phyloP scores from a whole-genome alignment of 1,284 basidiomycete species.

The Puccinia novopanici region DNA sequence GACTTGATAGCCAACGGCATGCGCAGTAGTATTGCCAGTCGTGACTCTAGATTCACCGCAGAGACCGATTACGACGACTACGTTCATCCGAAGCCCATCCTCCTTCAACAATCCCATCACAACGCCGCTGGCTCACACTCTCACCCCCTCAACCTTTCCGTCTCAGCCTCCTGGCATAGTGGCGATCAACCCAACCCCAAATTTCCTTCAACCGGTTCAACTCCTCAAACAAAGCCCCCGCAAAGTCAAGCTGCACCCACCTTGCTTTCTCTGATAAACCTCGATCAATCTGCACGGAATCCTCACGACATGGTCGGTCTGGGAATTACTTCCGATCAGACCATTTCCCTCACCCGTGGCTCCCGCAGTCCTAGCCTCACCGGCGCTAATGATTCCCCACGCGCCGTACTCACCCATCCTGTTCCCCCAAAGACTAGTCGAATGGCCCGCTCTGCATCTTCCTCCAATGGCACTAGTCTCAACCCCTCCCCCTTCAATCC shows the following conservation, averaged over 20 bases:
- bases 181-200: conserved; percentile 16
- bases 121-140: neutral
- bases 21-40: conserved; percentile 44
- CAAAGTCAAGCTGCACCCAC: conserved; percentile 20
- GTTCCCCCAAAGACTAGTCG: neutral
- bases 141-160: conserved; percentile 19
- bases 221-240: neutral
- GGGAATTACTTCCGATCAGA: conserved; percentile 51
- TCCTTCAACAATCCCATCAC: neutral
- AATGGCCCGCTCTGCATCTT: conserved; percentile 29
- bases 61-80: conserved; percentile 50
- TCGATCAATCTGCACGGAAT: neutral
- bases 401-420: neutral
- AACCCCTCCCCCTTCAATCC: conserved; percentile 19
- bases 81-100: neutral
- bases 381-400: conserved; percentile 1
- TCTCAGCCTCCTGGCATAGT: conserved; percentile 41
- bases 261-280: conserved; percentile 33
- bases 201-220: neutral
- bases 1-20: conserved; percentile 20
- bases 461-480: conserved; percentile 11
- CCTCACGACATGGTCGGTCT: conserved; percentile 60
- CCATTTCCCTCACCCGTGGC: conserved; percentile 57
- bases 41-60: conserved; percentile 43
- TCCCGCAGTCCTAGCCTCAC: conserved; percentile 16